phyloP scores from a whole-genome alignment of 306 rosid species.

The Elaeagnus macrophylla region DNA sequence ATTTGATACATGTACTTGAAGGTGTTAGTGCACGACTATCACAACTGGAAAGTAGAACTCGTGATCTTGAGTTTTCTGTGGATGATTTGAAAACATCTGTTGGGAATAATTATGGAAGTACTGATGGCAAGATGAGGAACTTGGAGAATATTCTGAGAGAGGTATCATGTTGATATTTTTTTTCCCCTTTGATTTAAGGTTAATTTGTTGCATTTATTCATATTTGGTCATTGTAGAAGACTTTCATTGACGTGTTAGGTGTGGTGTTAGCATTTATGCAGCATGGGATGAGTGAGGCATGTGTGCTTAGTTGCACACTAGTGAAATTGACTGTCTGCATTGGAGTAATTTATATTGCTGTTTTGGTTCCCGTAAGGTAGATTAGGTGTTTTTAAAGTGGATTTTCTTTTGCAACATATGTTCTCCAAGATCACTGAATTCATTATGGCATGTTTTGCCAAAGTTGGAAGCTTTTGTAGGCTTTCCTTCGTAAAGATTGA shows the following conservation, averaged over 20 bases:
- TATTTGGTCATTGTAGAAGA: slow-evolving; percentile 1
- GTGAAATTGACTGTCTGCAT: too few relatives aligned
- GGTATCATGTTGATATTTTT: slow-evolving; percentile 33
- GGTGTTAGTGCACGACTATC: slow-evolving; percentile 72
- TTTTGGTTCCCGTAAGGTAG: too few relatives aligned
- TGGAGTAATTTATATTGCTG: too few relatives aligned
- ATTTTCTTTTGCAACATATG: background rate
- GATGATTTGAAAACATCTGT: slow-evolving; percentile 70
- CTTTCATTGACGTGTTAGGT: background rate
- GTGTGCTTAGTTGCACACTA: too few relatives aligned
- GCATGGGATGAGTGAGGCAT: too few relatives aligned
- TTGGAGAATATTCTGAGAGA: slow-evolving; percentile 75
- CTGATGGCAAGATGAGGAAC: slow-evolving; percentile 76
- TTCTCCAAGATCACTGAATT: background rate
- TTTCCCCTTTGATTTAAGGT: slow-evolving; percentile 9
- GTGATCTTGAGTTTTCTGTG: slow-evolving; percentile 60
- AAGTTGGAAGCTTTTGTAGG: too few relatives aligned
- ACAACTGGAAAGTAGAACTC: slow-evolving; percentile 69
- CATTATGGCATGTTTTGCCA: too few relatives aligned
- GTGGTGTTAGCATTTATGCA: background rate
- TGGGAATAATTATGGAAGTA: slow-evolving; percentile 64
- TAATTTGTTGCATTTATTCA: slow-evolving; percentile 10
- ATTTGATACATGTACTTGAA: slow-evolving; percentile 60
- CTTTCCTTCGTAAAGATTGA: too few relatives aligned
- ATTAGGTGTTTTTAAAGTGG: too few relatives aligned